Base-by-base conservation (phyloP, 192 early-diverging fungal genomes). In the Neocallimastix lanati region DNA sequence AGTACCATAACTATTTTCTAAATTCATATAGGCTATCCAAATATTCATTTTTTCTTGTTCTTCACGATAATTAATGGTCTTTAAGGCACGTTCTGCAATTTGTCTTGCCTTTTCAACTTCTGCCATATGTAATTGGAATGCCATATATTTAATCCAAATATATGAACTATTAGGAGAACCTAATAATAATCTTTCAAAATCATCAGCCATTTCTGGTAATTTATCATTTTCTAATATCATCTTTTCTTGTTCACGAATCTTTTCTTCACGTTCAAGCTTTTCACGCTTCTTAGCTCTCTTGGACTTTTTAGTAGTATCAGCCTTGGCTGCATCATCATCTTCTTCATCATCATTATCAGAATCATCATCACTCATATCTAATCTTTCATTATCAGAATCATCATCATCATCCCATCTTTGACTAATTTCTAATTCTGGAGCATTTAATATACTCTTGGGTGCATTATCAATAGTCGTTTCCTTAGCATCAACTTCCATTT, bases 111-210 rank as follows among this genome's bases (percentile, higher is more conserved):
- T 96, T 35, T 87, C 91, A 35, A 98, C 90, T 85, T 99, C 96
- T 0, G 95, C 94, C 79, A 97, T 86, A 78, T 96, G 92, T 6
- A 99, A 86, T 81, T 98, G 95, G 89, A 94, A 96, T n/a, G 96
- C 96, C 96, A 99, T 99, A 83, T 95, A 99, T 85, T 99, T 96
- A 83, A 99, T 95, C 98, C 98, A 99, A 77, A 99, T 80, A 87
- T 92, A 97, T 27, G 98, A 99, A 78, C 92, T 94, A 87, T 96
- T 94, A 76, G 98, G 98, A 15, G 95, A 96, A 29, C 94, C 94
- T 76, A 99, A 85, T 29, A 99, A 83, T 77, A 98, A 84, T 78
- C 96, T 91, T 83, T 99, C 98, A 83, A 94, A 99, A 82, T 97
- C 96, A 18, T 88, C 86, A 25, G 93, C 88, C 7, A 89, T 85